Conservation (phyloP, 2,329 filamentous ascomycete genomes). For the Sporothrix euskadiensis region DNA sequence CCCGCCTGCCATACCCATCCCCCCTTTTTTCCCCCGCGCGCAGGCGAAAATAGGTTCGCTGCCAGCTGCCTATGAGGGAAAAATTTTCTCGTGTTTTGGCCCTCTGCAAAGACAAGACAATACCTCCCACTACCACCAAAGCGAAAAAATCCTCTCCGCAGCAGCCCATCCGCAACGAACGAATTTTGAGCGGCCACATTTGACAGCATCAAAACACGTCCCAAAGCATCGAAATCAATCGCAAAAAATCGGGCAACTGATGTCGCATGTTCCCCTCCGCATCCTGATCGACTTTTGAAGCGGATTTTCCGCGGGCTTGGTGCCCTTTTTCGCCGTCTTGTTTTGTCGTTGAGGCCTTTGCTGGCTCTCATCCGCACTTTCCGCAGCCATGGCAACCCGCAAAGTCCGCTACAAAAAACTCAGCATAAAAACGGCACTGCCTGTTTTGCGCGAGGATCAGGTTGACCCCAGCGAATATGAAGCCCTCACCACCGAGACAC, state of each 20-base stretch:
- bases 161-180: neutral
- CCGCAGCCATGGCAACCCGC: conserved; percentile 59
- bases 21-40: conserved; percentile 23
- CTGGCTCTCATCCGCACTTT: conserved; percentile 24
- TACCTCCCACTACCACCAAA: conserved; percentile 15
- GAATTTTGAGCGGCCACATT: neutral
- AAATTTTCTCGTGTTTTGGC: conserved; percentile 24
- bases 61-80: neutral
- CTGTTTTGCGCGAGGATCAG: conserved; percentile 85
- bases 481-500: conserved; percentile 74
- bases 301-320: conserved; percentile 57
- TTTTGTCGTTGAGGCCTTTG: conserved; percentile 18
- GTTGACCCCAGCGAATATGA: conserved; percentile 87
- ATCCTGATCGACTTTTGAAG: conserved; percentile 62
- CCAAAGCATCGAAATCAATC: conserved; percentile 55
- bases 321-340: conserved; percentile 31
- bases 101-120: conserved; percentile 12
- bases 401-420: conserved; percentile 87
- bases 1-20: neutral
- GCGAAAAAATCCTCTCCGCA: conserved; percentile 6
- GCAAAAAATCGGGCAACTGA: conserved; percentile 52
- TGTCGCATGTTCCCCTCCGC: conserved; percentile 61
- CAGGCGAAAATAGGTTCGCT: neutral
- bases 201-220: conserved; percentile 55
- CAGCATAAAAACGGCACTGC: conserved; percentile 83